Evolutionary conservation across 306 rosid genomes (phyloP).

Genomic region (Prosopis cineraria): DNA sequence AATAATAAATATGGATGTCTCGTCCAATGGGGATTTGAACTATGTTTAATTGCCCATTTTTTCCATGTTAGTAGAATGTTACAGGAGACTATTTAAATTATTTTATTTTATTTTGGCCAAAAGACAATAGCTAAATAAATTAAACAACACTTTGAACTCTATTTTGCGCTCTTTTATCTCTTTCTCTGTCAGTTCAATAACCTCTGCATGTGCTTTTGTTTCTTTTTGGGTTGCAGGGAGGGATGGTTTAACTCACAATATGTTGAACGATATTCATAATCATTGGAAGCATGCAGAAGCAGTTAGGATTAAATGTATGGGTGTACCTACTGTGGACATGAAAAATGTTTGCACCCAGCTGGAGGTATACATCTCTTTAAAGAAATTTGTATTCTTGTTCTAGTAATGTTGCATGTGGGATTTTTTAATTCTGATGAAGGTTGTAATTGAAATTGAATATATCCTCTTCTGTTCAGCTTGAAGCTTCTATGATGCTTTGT

Average conservation of each 20-base stretch:
- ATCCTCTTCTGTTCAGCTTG: slow-evolving; percentile 16
- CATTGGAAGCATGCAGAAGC: slow-evolving; percentile 83
- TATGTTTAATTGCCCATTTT: not conserved
- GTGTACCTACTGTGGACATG: slow-evolving; percentile 96
- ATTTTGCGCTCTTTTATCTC: not conserved
- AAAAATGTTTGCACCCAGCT: slow-evolving; percentile 80
- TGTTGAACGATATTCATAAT: slow-evolving; percentile 82
- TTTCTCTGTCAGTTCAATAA: slow-evolving; percentile 18
- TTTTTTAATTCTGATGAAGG: not conserved
- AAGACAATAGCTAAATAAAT: slow-evolving; percentile 9
- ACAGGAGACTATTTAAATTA: too few species aligned
- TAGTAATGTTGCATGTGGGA: not conserved
- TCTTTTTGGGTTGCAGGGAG: slow-evolving; percentile 59
- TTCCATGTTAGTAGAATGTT: not conserved
- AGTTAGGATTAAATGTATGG: slow-evolving; percentile 87
- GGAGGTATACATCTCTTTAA: slow-evolving; percentile 54
- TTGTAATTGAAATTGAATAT: not conserved
- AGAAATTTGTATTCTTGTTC: slow-evolving; percentile 6
- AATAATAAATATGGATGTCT: too few species aligned
- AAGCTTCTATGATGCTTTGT: not conserved
- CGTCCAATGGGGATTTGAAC: too few species aligned
- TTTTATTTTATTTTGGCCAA: too few species aligned
- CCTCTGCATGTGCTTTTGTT: not conserved
- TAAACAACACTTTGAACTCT: not conserved
- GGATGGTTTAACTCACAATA: slow-evolving; percentile 95